Evolutionary conservation across 1,139 yeast species (phyloP), one percentile per base, ranked within the genome.

Genomic region (Candida neerlandica): DNA sequence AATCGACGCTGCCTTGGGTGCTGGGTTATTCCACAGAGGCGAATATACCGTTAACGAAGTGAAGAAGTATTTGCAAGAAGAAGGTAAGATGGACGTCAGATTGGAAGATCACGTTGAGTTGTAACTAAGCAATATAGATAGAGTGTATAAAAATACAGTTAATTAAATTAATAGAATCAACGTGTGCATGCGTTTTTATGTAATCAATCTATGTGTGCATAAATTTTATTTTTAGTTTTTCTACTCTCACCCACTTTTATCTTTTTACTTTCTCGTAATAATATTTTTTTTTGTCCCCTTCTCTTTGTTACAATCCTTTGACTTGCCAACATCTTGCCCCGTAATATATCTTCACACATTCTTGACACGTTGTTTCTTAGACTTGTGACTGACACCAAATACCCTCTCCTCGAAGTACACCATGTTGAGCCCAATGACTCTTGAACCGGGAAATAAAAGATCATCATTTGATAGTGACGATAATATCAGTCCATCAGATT

Each of bases 1-100:
- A 3, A 86, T 94, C 2, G 99, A 94, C 70, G 99, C 99, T 44
- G 98, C 99, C 11, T 77, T 94, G 48, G 99, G 99, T 29, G 99
- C 99, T 3, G 99, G 99, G 43, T 86, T 94, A 84, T 94, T 94
- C 75, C 99, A 94, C 73, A 79, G 98, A 63, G 94, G 88, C 26
- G 98, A 92, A 61, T 94, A 86, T 67, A 85, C 89, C 14, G 98
- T 94, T 12, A 78, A 80, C 49, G 86, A 91, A 47, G 97, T 94
- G 41, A 94, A 94, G 69, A 67, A 78, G 34, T 83, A 77, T 57
- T 76, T 92, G 62, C 70, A 74, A 45, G 79, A 80, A 50, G 96
- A 88, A 55, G 92, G 97, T 1, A 99, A 99, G 48, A 92, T 95
- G 57, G 99, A 95, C 66, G 99, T 91, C 38, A 81, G 99, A 61